Conservation (phyloP, 78 protist species). For the Tieghemostelium lacteum region DNA sequence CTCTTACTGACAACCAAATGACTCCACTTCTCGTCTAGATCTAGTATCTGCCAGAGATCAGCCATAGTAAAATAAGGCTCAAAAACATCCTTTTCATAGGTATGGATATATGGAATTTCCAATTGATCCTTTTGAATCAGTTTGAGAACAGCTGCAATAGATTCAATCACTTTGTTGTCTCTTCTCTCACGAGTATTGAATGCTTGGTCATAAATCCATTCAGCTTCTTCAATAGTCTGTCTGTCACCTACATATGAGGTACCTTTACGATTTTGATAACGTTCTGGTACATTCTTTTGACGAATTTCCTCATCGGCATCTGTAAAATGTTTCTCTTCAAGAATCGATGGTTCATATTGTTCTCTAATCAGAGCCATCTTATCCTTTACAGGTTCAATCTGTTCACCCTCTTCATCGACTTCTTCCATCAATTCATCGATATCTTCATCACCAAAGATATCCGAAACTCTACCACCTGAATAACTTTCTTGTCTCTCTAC, state of each 20-base stretch:
- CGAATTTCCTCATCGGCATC: constrained; percentile 80
- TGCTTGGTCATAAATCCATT: constrained; percentile 62
- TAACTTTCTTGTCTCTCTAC: background rate
- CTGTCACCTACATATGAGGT: constrained; percentile 24
- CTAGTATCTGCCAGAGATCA: constrained; percentile 79
- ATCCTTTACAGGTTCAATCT: constrained; percentile 20
- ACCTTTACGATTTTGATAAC: constrained; percentile 53
- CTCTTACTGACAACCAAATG: constrained; percentile 24
- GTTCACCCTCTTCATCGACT: background rate
- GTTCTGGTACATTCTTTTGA: constrained; percentile 60
- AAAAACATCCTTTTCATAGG: constrained; percentile 58
- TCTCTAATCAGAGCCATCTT: constrained; percentile 41
- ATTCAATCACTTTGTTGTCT: constrained; percentile 12
- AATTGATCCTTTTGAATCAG: constrained; percentile 33
- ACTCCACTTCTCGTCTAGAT: constrained; percentile 77
- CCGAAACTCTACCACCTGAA: background rate
- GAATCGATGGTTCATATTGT: constrained; percentile 74
- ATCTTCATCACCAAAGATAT: constrained; percentile 28
- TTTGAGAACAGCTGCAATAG: constrained; percentile 35
- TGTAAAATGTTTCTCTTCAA: constrained; percentile 79
- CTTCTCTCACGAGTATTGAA: constrained; percentile 11
- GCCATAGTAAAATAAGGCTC: constrained; percentile 23
- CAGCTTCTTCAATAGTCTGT: constrained; percentile 43
- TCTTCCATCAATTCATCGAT: background rate
- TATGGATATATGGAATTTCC: constrained; percentile 75